Evolutionary conservation across 768 basidiomycete genomes (phyloP).

Genomic region (Suillus fuscotomentosus): DNA sequence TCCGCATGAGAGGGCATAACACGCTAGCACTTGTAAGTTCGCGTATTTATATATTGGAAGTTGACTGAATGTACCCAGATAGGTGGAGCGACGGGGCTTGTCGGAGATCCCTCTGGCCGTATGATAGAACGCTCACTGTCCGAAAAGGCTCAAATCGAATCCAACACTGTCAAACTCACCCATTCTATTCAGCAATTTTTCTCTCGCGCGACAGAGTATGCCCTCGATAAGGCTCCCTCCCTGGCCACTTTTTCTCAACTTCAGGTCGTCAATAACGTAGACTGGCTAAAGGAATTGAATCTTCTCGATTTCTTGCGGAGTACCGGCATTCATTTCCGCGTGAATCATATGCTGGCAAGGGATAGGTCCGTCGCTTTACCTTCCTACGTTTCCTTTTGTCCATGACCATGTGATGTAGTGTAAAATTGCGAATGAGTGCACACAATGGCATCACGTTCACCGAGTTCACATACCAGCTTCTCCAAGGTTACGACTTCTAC

Average conservation of each 20-base stretch:
- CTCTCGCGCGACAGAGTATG: slow-evolving; percentile 59
- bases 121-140: slow-evolving; percentile 76
- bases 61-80: slow-evolving; percentile 51
- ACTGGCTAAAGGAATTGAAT: slow-evolving; percentile 74
- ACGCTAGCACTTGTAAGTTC: slow-evolving; percentile 77
- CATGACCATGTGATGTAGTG: slow-evolving; percentile 44
- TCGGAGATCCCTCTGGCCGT: slow-evolving; percentile 95
- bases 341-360: slow-evolving; percentile 86
- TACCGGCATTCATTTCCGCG: slow-evolving; percentile 76
- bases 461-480: slow-evolving; percentile 95
- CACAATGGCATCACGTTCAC: slow-evolving; percentile 95
- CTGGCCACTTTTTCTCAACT: slow-evolving; percentile 21
- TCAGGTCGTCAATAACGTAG: slow-evolving; percentile 61
- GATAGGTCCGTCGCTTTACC: slow-evolving; percentile 64
- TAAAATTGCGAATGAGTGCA: slow-evolving; percentile 74
- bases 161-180: slow-evolving; percentile 66
- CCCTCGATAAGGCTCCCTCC: slow-evolving; percentile 33
- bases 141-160: slow-evolving; percentile 52
- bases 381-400: slow-evolving; percentile 1
- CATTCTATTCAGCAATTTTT: slow-evolving; percentile 75
- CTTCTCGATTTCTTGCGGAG: slow-evolving; percentile 83
- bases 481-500: slow-evolving; percentile 96
- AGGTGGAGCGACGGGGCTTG: slow-evolving; percentile 93
- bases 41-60: neutral
- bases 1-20: slow-evolving; percentile 80